A percentile compares a stretch with the other conserved stretches of the same genome.
Conservation (phyloP, 305 asterid genomes). For the Fraxinus xanthoxyloides region DNA sequence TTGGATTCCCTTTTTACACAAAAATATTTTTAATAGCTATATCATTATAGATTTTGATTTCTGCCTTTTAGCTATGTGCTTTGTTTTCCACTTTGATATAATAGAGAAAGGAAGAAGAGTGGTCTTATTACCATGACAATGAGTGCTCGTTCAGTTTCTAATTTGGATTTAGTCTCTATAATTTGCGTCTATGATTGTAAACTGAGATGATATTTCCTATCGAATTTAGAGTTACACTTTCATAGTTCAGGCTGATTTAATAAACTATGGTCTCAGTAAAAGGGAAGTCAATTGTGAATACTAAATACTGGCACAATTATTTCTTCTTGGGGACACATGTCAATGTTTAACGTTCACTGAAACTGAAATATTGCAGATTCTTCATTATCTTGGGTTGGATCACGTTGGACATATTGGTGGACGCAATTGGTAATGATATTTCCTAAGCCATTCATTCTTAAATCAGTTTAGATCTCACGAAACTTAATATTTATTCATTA, state of each 20-base stretch:
- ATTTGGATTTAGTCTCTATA: not conserved
- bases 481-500: conserved; percentile 19
- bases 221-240: not conserved
- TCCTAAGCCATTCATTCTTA: conserved; percentile 10
- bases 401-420: conserved; percentile 95
- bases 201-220: not conserved
- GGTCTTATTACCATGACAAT: not conserved
- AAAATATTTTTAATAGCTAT: not conserved
- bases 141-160: not conserved
- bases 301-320: not conserved
- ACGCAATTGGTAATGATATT: conserved; percentile 57
- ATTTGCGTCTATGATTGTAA: not conserved
- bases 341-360: conserved; percentile 27
- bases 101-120: not conserved
- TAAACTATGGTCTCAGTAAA: not conserved
- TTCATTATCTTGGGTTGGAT: conserved; percentile 95
- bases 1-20: not conserved
- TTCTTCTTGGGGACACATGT: conserved; percentile 1
- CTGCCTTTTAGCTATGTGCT: not conserved
- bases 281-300: not conserved
- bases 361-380: conserved; percentile 57
- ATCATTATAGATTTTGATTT: not conserved
- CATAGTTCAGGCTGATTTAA: not conserved
- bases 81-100: not conserved
- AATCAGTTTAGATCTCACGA: conserved; percentile 8